These are phyloP conservation scores for Monosporozyma aquatica DNA, from an alignment of 805 yeast species.

Conservation along the genomic window DNA sequence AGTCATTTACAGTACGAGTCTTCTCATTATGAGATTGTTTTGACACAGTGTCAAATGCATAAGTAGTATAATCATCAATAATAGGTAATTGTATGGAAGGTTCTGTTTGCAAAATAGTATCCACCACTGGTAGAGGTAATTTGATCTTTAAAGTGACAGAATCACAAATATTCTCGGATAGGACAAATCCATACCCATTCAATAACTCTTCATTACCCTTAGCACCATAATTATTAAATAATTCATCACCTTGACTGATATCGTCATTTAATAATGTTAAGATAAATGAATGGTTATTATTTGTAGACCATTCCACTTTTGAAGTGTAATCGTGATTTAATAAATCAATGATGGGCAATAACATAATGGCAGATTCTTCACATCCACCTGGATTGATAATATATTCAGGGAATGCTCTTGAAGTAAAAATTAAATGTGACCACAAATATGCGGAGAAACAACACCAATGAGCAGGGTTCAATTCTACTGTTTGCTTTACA, in stretches of 20 bases:
- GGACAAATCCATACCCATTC: constrained; percentile 51
- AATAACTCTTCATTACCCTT: constrained; percentile 84
- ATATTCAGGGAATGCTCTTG: constrained; percentile 72
- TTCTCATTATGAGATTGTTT: constrained; percentile 1
- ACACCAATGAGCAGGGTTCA: constrained; percentile 40
- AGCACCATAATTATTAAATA: constrained; percentile 80
- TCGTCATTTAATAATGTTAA: constrained; percentile 9
- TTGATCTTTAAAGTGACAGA: constrained; percentile 54
- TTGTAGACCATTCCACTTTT: constrained; percentile 56
- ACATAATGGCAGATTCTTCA: constrained; percentile 43
- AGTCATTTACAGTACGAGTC: constrained; percentile 8
- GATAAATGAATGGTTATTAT: constrained; percentile 43
- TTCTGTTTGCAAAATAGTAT: constrained; percentile 26
- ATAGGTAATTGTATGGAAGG: constrained; percentile 33
- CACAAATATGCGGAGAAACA: constrained; percentile 63
- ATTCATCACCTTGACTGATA: constrained; percentile 34
- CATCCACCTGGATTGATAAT: constrained; percentile 30
- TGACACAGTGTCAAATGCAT: constrained; percentile 27
- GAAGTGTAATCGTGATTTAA: constrained; percentile 61
- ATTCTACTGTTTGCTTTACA: constrained; percentile 11
- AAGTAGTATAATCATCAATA: constrained; percentile 34
- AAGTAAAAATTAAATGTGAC: constrained; percentile 62
- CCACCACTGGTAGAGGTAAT: constrained; percentile 26
- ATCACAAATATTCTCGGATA: constrained; percentile 51
- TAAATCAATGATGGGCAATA: constrained; percentile 71